These are phyloP conservation scores for Croton setiger DNA, from an alignment of 441 rosid species.

Conservation along the genomic window DNA sequence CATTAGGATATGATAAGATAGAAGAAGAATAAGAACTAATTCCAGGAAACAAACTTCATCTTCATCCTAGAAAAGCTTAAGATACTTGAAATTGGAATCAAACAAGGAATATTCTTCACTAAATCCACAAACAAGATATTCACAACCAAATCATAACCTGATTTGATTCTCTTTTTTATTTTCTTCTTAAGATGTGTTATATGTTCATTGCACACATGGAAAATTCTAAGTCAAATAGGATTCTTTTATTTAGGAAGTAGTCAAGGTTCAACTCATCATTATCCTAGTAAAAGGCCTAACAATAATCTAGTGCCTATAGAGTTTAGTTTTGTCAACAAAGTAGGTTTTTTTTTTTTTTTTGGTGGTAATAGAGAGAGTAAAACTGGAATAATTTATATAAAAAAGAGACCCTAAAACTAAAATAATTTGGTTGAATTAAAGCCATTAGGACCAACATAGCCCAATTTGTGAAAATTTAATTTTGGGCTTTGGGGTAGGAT, in stretches of 20 bases:
- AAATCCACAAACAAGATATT: slow-evolving; percentile 11
- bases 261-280: background rate
- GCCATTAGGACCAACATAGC: too few species aligned
- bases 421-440: too few species aligned
- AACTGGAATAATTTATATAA: too few species aligned
- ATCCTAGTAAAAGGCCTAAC: background rate
- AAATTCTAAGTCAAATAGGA: background rate
- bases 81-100: background rate
- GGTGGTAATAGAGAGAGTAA: too few species aligned
- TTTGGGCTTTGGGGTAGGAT: too few species aligned
- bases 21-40: slow-evolving; percentile 9
- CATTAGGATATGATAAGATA: background rate
- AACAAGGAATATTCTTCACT: slow-evolving; percentile 8
- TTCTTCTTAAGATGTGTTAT: background rate
- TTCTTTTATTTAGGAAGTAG: background rate
- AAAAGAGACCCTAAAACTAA: too few species aligned
- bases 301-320: background rate
- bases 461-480: too few species aligned
- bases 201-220: background rate
- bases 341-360: too few species aligned
- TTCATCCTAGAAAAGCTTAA: slow-evolving; percentile 4
- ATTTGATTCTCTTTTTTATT: background rate
- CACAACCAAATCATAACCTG: slow-evolving; percentile 7
- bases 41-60: slow-evolving; percentile 3
- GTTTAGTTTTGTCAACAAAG: background rate